phyloP scores from a whole-genome alignment of 2,329 filamentous ascomycete species.

The Paraphaeosphaeria minitans region DNA sequence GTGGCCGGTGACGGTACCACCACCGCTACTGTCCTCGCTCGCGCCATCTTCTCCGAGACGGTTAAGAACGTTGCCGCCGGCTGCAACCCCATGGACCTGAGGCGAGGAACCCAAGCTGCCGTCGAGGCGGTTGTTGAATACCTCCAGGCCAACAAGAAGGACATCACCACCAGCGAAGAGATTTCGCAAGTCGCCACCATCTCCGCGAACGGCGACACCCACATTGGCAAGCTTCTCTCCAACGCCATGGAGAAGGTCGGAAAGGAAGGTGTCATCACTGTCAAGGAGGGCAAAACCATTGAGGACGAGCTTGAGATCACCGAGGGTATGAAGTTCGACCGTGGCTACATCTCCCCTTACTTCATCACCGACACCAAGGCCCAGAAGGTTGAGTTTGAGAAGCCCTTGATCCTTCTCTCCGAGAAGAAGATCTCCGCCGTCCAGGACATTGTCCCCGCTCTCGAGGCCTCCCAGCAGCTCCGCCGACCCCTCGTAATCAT shows the following conservation, averaged over 20 bases:
- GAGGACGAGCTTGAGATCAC: slow-evolving; percentile 98
- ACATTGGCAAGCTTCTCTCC: slow-evolving; percentile 94
- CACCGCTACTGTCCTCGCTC: slow-evolving; percentile 93
- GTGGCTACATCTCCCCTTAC: slow-evolving; percentile 97
- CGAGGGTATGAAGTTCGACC: slow-evolving; percentile 99
- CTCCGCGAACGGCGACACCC: slow-evolving; percentile 93
- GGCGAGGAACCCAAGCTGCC: slow-evolving; percentile 94
- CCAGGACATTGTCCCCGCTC: slow-evolving; percentile 97
- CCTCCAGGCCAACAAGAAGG: slow-evolving; percentile 93
- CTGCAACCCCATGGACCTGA: slow-evolving; percentile 99
- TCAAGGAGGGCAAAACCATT: slow-evolving; percentile 99
- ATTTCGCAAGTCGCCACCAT: slow-evolving; percentile 98
- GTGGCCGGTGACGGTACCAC: slow-evolving; percentile 98
- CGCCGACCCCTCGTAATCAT: slow-evolving; percentile 97
- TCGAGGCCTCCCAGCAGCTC: slow-evolving; percentile 94
- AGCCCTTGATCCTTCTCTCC: slow-evolving; percentile 95
- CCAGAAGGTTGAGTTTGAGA: slow-evolving; percentile 99
- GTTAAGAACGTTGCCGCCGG: slow-evolving; percentile 99
- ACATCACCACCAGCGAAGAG: slow-evolving; percentile 96
- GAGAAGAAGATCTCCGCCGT: slow-evolving; percentile 99
- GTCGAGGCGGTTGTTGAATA: slow-evolving; percentile 94
- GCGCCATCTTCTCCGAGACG: slow-evolving; percentile 98
- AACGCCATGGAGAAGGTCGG: slow-evolving; percentile 99
- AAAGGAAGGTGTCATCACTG: slow-evolving; percentile 99
- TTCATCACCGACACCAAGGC: slow-evolving; percentile 99